Percentiles rank a stretch among this genome's conserved stretches.
Evolutionary conservation across 148 eudicot genomes (phyloP).

Genomic region (Selenicereus undatus): DNA sequence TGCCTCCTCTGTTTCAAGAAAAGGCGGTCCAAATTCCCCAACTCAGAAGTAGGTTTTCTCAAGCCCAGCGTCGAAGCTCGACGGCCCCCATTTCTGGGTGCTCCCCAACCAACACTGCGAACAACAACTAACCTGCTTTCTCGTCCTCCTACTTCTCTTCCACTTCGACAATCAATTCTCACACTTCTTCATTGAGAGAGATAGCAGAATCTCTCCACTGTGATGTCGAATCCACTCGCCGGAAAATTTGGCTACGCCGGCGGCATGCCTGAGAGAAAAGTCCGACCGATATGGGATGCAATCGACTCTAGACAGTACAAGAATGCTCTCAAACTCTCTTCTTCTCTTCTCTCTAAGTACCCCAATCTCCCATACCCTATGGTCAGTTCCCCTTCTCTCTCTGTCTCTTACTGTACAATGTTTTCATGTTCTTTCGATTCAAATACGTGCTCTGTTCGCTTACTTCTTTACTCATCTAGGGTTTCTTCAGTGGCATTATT

Average conservation of each 20-base stretch:
- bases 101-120: background rate
- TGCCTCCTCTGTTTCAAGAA: too few relatives aligned
- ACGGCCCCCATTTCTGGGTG: background rate
- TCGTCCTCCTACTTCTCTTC: background rate
- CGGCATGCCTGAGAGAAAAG: slow-evolving; percentile 89
- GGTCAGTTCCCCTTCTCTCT: slow-evolving; percentile 31
- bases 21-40: background rate
- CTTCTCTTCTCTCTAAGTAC: slow-evolving; percentile 62
- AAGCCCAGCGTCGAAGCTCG: background rate
- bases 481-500: background rate
- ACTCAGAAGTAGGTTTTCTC: background rate
- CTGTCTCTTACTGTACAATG: background rate
- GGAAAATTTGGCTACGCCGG: slow-evolving; percentile 79
- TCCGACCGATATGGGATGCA: slow-evolving; percentile 94
- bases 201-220: background rate
- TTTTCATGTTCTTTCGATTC: background rate
- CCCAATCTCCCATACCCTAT: slow-evolving; percentile 77
- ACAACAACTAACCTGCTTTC: background rate
- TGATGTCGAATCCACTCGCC: slow-evolving; percentile 37
- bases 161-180: background rate
- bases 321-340: slow-evolving; percentile 69
- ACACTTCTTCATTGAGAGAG: background rate
- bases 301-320: slow-evolving; percentile 89
- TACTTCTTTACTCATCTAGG: background rate
- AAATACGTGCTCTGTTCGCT: background rate